These are phyloP conservation scores for Helianthus annuus DNA, from an alignment of 129 eudicot species.

Conservation along the genomic window HanXRQr2.0-SUNRISE NC_035444.2:56168377-56168876, in stretches of 20 bases:
- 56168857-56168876: too few species aligned
- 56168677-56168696: too few species aligned
- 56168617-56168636: too few species aligned
- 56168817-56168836: too few species aligned
- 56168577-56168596: background rate
- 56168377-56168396: conserved; percentile 74
- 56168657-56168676: background rate
- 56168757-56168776: too few species aligned
- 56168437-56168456: conserved; percentile 2
- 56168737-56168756: too few species aligned
- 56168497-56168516: conserved; percentile 35
- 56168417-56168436: conserved; percentile 13
- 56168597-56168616: background rate
- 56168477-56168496: conserved; percentile 41
- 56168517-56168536: conserved; percentile 29
- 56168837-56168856: too few species aligned
- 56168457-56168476: conserved; percentile 30
- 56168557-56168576: background rate
- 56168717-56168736: too few species aligned
- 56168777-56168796: too few species aligned
- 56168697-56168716: too few species aligned
- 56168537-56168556: background rate
- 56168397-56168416: conserved; percentile 64
- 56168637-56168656: too few species aligned
- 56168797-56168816: too few species aligned